Percentiles rank a stretch among this genome's conserved stretches.
Conservation (phyloP, 2,329 filamentous ascomycete species). For the Capronia americana region DNA sequence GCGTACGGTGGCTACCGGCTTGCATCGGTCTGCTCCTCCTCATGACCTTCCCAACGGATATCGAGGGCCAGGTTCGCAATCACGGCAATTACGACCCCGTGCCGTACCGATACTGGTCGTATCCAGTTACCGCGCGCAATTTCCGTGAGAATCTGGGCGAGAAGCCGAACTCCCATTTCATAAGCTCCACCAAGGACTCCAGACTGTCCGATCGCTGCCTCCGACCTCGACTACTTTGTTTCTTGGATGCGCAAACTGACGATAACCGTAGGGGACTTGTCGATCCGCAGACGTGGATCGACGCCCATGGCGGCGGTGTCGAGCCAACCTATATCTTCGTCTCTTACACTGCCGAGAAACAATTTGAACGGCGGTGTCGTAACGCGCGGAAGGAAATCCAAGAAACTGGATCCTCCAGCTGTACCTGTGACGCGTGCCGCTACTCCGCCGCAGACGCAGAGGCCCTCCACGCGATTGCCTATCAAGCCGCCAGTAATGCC, state of each 20-base stretch:
- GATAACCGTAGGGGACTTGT: slow-evolving; percentile 21
- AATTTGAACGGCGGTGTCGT: slow-evolving; percentile 23
- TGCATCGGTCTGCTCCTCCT: slow-evolving; percentile 27
- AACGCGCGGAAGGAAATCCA: slow-evolving; percentile 17
- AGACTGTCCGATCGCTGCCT: slow-evolving; percentile 21
- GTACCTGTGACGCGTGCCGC: slow-evolving; percentile 19
- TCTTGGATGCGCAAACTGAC: slow-evolving; percentile 15
- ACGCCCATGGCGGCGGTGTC: slow-evolving; percentile 15
- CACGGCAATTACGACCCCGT: slow-evolving; percentile 25
- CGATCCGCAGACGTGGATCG: slow-evolving; percentile 21
- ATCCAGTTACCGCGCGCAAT: slow-evolving; percentile 25
- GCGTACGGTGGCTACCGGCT: slow-evolving; percentile 26
- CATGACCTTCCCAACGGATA: slow-evolving; percentile 22
- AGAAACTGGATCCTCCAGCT: slow-evolving; percentile 13
- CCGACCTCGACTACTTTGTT: slow-evolving; percentile 25
- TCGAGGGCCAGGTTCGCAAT: slow-evolving; percentile 25
- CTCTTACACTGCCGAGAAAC: slow-evolving; percentile 30
- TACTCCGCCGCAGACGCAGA: slow-evolving; percentile 30
- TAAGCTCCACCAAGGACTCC: slow-evolving; percentile 12
- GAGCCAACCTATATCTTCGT: slow-evolving; percentile 30
- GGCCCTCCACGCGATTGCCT: slow-evolving; percentile 47
- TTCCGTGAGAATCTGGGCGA: slow-evolving; percentile 26
- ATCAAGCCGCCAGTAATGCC: slow-evolving; percentile 48
- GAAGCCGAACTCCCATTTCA: neutral
- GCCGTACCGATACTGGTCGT: slow-evolving; percentile 28